Evolutionary conservation across 2,329 filamentous ascomycete species (phyloP), one percentile per base, ranked within the genome.

Genomic region (Sarocladium brachiariae): DNA sequence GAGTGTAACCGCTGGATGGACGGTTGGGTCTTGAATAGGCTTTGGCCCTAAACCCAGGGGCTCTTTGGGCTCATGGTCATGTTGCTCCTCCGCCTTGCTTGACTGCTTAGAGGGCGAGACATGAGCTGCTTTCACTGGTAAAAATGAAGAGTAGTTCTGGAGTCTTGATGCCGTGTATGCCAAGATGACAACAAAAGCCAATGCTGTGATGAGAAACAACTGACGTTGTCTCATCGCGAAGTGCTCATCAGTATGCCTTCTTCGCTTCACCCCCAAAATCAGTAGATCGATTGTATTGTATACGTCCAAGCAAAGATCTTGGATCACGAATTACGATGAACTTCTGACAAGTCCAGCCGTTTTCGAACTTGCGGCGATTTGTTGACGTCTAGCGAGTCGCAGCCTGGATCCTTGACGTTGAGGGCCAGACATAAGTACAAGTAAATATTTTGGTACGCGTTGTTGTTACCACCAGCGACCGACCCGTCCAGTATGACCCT

Each of bases 1-100:
- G 31, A 92, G 76, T 50, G 79, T 73, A 59, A 73, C 72, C 61
- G 91, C 82, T 3, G 87, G 87, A 62, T 92, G 83, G 58, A 65
- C 63, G 13, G 65, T 66, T 4, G 54, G 51, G 9, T 58, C 62
- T 4, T 73, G 66, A 7, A 57, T 55, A 4, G 54, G 24, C 51
- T 58, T 66, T 16, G 65, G 63, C 37, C 55, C 52, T 18, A 61
- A 54, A 4, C 60, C 63, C 35, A 57, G 58, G 38, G 53, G 48
- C 2, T 50, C 13, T 5, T 37, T 45, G 8, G 59, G 55, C 21
- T 45, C 45, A 4, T 56, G 53, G 18, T 56, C 53, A 54, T 54
- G 7, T 4, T 4, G 3, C 11, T 30, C 18, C 10, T 4, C 21
- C 10, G 4, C 21, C 3, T 25, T 21, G 13, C 11, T 25, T 33